Base-by-base conservation (phyloP, 441 rosid genomes). In the Pelargonium fulgidum region DNA sequence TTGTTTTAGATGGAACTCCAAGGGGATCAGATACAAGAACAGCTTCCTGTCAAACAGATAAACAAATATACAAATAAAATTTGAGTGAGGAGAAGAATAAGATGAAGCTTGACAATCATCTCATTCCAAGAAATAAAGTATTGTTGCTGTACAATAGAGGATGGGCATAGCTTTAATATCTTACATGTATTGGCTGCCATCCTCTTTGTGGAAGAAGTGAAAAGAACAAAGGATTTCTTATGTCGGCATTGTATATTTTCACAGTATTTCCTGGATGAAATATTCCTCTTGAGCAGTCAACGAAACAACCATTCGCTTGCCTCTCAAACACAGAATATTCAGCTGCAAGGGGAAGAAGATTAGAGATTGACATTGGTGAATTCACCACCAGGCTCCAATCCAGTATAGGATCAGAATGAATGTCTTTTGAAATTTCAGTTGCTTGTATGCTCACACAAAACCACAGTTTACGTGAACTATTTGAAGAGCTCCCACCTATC, bases 341-440 rank as follows among this genome's bases (percentile, higher is more conserved):
- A 76, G 93, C 91, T 58, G 77, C 79, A 83, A 92, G 84, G 66
- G 98, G 99, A 82, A 95, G 99, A 81, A 81, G 87, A 75, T 84
- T 90, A 80, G 87, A 76, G 72, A 95, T 77, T 52, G 87, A 85
- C 67, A 95, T 75, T 22, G 99, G 99, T 58, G 99, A 77, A 76
- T 90, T 95, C 72, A 95, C 78, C 71, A 85, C 90, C 76, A 95
- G 81, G 76, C 69, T 83, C 99, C 99, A 95, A 80, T 95, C 98
- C 73, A 89, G 87, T 76, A 92, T 95, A 52, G 97, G 92, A 78
- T 92, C 83, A 2, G 85, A 87, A 69, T 73, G 88, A 16, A 87
- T 79, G 78, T 90, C 98, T 80, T 87, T 92, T 64, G 96, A 88
- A 76, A 95, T 84, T 80, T 90, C 95, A 9, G 84, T 80, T 48